Evolutionary conservation across 2,329 filamentous ascomycete genomes (phyloP).

Genomic region (Clarireedia sp.): DNA sequence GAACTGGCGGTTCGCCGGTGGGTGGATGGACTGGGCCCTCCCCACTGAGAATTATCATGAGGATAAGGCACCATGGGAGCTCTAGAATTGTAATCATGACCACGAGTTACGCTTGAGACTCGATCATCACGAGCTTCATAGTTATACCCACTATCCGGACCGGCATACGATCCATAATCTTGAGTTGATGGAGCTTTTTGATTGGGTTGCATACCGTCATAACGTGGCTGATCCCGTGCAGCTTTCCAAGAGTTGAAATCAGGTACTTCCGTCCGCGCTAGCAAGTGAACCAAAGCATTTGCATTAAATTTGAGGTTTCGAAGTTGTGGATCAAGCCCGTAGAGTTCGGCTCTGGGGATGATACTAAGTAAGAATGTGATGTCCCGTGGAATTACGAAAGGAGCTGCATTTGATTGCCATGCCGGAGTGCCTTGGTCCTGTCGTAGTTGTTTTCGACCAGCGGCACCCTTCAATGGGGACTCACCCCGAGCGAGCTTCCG

Average conservation of each 20-base stretch:
- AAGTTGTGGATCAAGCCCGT: slow-evolving; percentile 46
- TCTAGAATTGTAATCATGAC: slow-evolving; percentile 7
- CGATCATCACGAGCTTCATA: slow-evolving; percentile 4
- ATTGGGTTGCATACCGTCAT: slow-evolving; percentile 22
- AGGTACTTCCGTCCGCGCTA: slow-evolving; percentile 61
- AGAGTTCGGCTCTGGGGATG: slow-evolving; percentile 56
- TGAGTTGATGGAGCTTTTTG: slow-evolving; percentile 4
- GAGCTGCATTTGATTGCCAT: slow-evolving; percentile 27
- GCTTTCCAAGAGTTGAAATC: slow-evolving; percentile 49
- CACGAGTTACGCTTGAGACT: slow-evolving; percentile 11
- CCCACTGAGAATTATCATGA: slow-evolving; percentile 4
- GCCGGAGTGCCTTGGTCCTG: slow-evolving; percentile 38
- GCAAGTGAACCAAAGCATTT: slow-evolving; percentile 61
- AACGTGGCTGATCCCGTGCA: slow-evolving; percentile 26
- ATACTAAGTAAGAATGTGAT: slow-evolving; percentile 53
- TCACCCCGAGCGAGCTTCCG: slow-evolving; percentile 84
- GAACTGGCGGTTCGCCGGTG: slow-evolving; percentile 3
- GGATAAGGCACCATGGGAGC: neutral
- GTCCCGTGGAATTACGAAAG: slow-evolving; percentile 63
- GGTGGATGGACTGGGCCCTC: neutral
- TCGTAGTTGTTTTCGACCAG: slow-evolving; percentile 60
- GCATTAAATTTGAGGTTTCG: slow-evolving; percentile 50
- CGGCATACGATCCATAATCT: neutral
- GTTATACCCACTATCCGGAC: slow-evolving; percentile 3
- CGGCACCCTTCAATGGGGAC: slow-evolving; percentile 85